These are phyloP conservation scores for Amanita rubescens DNA, from an alignment of 768 basidiomycete species.

Conservation along the genomic window DNA sequence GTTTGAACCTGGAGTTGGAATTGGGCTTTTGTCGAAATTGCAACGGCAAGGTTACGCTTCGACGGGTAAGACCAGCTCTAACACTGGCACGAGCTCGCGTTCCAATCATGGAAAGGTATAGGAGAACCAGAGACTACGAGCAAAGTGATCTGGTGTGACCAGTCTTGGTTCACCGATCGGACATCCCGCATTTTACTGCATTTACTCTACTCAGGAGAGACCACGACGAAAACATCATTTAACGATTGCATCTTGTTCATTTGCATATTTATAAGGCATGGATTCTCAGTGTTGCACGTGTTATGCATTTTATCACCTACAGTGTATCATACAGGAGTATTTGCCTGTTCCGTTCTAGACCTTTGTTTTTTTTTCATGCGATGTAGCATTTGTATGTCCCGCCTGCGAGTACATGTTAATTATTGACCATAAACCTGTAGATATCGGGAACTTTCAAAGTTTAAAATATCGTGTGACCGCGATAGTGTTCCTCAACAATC, in stretches of 20 bases:
- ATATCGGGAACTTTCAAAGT: neutral
- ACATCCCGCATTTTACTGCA: no score
- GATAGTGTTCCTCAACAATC: no score
- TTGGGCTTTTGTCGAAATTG: constrained; percentile 1
- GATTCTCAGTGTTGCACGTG: neutral
- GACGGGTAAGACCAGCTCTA: neutral
- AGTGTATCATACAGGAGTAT: neutral
- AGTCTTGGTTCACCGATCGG: neutral
- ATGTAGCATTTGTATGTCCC: neutral
- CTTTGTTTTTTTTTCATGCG: no score
- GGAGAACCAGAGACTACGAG: neutral
- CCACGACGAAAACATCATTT: neutral
- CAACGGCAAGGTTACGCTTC: neutral
- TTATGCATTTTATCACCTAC: neutral
- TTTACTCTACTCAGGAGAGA: no score
- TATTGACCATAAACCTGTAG: neutral
- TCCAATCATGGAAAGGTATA: neutral
- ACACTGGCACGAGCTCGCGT: neutral
- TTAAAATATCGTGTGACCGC: neutral
- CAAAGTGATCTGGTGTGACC: neutral
- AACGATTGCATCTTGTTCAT: neutral
- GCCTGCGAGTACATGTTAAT: neutral
- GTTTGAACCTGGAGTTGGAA: constrained; percentile 36
- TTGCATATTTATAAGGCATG: neutral
- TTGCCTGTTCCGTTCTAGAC: neutral